phyloP scores from a whole-genome alignment of 2,329 filamentous ascomycete species.

The Apiospora sp. region DNA sequence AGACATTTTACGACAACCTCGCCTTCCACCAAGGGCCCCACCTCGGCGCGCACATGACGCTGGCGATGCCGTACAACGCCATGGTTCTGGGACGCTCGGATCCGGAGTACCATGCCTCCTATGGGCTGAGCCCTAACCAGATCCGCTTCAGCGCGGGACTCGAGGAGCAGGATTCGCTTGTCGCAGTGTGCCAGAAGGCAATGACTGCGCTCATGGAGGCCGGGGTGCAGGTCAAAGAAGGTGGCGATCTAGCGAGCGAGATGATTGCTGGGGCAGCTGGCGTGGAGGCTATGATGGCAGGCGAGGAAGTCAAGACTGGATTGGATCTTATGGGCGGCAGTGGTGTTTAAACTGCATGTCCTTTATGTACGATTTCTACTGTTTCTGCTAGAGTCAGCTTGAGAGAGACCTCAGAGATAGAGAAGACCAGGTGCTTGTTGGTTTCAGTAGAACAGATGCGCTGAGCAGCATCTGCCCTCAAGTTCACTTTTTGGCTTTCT shows the following conservation, averaged over 20 bases:
- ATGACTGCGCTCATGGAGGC: constrained; percentile 22
- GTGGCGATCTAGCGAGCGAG: constrained; percentile 23
- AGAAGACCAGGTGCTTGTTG: background rate
- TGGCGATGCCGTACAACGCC: constrained; percentile 57
- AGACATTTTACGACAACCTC: constrained; percentile 58
- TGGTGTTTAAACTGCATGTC: background rate
- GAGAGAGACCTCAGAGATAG: background rate
- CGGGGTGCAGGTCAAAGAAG: constrained; percentile 22
- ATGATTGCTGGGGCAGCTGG: constrained; percentile 1
- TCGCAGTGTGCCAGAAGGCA: constrained; percentile 36
- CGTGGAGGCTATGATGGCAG: background rate
- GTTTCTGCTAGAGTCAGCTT: background rate
- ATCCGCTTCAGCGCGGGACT: constrained; percentile 57
- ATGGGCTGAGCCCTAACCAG: constrained; percentile 50
- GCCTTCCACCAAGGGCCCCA: constrained; percentile 61
- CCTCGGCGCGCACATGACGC: constrained; percentile 60
- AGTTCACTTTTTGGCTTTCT: background rate
- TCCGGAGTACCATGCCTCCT: constrained; percentile 45
- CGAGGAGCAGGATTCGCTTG: constrained; percentile 51
- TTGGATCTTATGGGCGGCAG: constrained; percentile 9
- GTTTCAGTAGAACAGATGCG: background rate
- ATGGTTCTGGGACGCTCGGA: constrained; percentile 52
- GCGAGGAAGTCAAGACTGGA: background rate
- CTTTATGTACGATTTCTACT: background rate
- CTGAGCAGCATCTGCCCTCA: background rate